Conservation (phyloP, 371 early-diverging fungal genomes). For the Mucor indicus region DNA sequence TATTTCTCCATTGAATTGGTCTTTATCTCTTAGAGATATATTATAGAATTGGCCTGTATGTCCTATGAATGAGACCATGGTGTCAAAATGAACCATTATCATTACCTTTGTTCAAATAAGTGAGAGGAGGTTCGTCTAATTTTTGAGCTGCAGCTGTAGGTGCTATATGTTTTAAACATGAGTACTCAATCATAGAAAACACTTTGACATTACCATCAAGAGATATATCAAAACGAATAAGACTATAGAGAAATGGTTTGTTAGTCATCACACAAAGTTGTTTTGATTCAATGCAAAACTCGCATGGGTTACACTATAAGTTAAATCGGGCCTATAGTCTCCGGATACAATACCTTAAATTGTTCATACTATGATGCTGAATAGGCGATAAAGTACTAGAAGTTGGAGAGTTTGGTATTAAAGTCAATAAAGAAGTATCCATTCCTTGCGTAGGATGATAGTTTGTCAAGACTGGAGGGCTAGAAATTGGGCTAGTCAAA, state of each 20-base stretch:
- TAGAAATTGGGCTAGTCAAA: slow-evolving; percentile 5
- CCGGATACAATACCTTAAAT: no score
- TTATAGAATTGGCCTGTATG: slow-evolving; percentile 52
- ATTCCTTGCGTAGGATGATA: no score
- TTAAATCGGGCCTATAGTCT: no score
- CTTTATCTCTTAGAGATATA: slow-evolving; percentile 41
- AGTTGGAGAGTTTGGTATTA: slow-evolving; percentile 8
- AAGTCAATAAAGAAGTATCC: no score
- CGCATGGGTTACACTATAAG: slow-evolving; percentile 22
- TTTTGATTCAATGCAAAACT: slow-evolving; percentile 6
- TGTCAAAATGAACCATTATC: not conserved
- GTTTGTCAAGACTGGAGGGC: slow-evolving; percentile 10
- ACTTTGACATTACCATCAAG: slow-evolving; percentile 15
- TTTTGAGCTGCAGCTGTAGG: slow-evolving; percentile 29
- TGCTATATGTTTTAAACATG: slow-evolving; percentile 3
- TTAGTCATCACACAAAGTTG: slow-evolving; percentile 1
- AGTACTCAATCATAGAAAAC: no score
- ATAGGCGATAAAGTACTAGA: not conserved
- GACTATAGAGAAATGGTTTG: slow-evolving; percentile 8
- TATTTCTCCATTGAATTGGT: slow-evolving; percentile 44
- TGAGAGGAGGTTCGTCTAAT: slow-evolving; percentile 19
- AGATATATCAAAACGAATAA: slow-evolving; percentile 12
- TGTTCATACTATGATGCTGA: no score
- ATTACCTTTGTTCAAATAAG: slow-evolving; percentile 29
- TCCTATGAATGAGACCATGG: not conserved